A percentile compares a stretch with the other conserved stretches of the same genome.
Conservation (phyloP, 2,329 filamentous ascomycete species). For the Gnomoniopsis smithogilvyi region DNA sequence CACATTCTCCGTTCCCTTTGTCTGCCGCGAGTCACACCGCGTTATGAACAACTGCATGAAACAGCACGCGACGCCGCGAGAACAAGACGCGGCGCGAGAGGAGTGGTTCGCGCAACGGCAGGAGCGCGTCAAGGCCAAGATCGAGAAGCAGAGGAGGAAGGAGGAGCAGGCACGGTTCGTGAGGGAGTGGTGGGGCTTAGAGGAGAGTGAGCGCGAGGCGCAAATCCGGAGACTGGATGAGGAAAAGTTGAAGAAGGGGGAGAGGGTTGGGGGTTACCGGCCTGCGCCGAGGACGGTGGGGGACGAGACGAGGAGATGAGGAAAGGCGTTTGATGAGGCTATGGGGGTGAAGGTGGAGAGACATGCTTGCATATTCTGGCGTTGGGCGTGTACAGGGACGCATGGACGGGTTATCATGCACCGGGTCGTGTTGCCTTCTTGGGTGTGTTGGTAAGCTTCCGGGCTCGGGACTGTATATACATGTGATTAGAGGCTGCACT, state of each 20-base stretch:
- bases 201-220: constrained; percentile 51
- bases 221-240: constrained; percentile 45
- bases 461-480: background rate
- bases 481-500: background rate
- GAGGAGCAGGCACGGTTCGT: constrained; percentile 63
- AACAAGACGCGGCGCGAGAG: constrained; percentile 83
- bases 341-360: background rate
- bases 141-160: constrained; percentile 58
- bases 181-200: constrained; percentile 65
- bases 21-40: constrained; percentile 74
- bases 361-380: background rate
- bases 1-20: constrained; percentile 84
- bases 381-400: background rate
- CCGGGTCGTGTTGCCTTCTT: background rate
- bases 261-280: constrained; percentile 54
- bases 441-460: background rate
- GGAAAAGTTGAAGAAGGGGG: constrained; percentile 46
- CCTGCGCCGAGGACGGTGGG: constrained; percentile 28
- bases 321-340: background rate
- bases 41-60: constrained; percentile 96
- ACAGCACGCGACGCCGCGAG: constrained; percentile 74
- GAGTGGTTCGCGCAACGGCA: constrained; percentile 86
- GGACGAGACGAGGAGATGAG: constrained; percentile 10
- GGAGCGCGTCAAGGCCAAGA: constrained; percentile 65
- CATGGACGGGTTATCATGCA: background rate